A percentile compares a stretch with the other conserved stretches of the same genome.
phyloP scores from a whole-genome alignment of 2,329 filamentous ascomycete genomes.

The Didymella segeticola region DNA sequence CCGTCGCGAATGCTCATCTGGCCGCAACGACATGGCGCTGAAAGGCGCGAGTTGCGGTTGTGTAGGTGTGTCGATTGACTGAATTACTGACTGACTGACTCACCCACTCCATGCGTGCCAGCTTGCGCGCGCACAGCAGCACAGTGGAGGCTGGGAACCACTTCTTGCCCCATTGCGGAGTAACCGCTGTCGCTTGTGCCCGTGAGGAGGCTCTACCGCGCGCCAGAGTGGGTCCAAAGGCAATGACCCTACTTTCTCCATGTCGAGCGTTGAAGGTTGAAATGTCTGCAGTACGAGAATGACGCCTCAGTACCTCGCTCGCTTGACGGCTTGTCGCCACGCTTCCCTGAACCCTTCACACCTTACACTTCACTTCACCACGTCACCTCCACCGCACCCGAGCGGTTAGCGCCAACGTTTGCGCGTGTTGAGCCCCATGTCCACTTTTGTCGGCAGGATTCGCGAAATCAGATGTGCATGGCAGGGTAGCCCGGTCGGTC shows the following conservation, averaged over 20 bases:
- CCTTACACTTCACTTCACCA: slow-evolving; percentile 1
- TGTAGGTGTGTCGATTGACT: background rate
- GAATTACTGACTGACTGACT: slow-evolving; percentile 3
- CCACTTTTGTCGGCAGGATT: slow-evolving; percentile 18
- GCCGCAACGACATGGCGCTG: slow-evolving; percentile 48
- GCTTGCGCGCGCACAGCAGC: slow-evolving; percentile 5
- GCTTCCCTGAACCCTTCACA: background rate
- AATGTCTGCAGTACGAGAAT: background rate
- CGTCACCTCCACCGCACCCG: no score
- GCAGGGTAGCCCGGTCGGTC: slow-evolving; percentile 9
- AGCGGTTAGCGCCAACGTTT: background rate
- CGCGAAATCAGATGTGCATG: slow-evolving; percentile 4
- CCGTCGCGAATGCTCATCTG: slow-evolving; percentile 48
- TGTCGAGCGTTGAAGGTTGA: background rate
- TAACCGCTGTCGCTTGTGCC: slow-evolving; percentile 14
- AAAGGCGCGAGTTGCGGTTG: background rate
- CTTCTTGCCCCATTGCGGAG: slow-evolving; percentile 8
- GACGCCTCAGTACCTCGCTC: background rate
- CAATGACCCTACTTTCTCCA: background rate
- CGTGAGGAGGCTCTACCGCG: slow-evolving; percentile 16
- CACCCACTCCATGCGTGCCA: background rate
- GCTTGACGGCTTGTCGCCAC: background rate
- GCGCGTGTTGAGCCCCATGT: slow-evolving; percentile 11
- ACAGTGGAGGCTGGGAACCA: slow-evolving; percentile 7
- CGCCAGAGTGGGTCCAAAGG: slow-evolving; percentile 8